Evolutionary conservation across 2,329 filamentous ascomycete genomes (phyloP), one percentile per base, ranked within the genome.

Genomic region (Aspergillus aculeatus): DNA sequence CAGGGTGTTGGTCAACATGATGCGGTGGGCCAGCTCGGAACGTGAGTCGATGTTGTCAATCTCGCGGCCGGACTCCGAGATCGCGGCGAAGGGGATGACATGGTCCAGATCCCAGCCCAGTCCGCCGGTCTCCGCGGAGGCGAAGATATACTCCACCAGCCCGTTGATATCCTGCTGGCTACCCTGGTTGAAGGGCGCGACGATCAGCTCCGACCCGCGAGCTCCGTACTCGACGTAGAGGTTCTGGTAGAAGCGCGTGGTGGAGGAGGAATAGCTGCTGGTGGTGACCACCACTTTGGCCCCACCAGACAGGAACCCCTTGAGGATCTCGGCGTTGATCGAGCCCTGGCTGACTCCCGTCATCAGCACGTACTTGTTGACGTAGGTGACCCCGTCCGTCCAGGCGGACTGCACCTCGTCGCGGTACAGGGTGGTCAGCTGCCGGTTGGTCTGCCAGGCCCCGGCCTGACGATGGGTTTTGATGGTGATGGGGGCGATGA

Each of bases 171-270:
- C 57, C 3, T 47, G 23, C 0, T 12, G 16, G 19, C 57, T 59
- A 12, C 19, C 51, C 26, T 59, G 57, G 44, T 59, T 59, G 24
- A 59, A 59, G 1, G 57, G 52, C 0, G 54, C 29, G 5, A 59
- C 7, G 12, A 32, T 26, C 1, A 59, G 38, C 11, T 47, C 19
- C 1, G 44, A 50, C 5, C 52, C 57, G 16, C 47, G 31, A 4
- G 51, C 23, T 1, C 57, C 47, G 26, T 48, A 23, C 11, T 41
- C 47, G 14, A 32, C 16, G 12, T 59, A 59, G 4, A 59, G 9
- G 6, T 16, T 24, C 4, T 47, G 49, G 19, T 50, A 55, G 32
- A 44, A 24, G 1, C 21, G 5, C 1, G 57, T 50, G 3, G 35
- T 48, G 4, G 31, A 47, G 19, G 44, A 50, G 3, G 57, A 50